Base-by-base conservation (phyloP, 225 moss, liverwort and hornwort genomes). In the Marchantia polymorpha region DNA sequence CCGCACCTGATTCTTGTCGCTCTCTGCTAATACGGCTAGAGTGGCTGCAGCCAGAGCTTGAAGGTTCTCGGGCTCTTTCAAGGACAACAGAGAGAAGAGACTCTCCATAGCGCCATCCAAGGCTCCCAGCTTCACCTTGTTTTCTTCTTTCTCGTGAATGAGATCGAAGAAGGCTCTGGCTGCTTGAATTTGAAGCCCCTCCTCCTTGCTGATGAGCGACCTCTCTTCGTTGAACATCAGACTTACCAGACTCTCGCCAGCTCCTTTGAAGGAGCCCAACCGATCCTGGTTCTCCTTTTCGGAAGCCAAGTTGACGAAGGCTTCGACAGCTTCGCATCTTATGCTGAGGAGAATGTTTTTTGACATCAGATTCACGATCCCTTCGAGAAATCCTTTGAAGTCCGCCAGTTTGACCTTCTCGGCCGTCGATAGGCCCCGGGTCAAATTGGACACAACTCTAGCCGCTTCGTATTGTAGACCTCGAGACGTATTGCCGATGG, bases 1-100 rank as follows among this genome's bases (percentile, higher is more conserved):
- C 0, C 52, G 52, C 13, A 53, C 73, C 52, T 23, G 8, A 73
- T 52, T 73, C 25, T 52, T 20, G 52, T 73, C 69, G 29, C 47
- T 47, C 47, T 69, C 69, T 12, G 69, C 69, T 19, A 69, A 47
- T 0, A 47, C 69, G 17, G 69, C 69, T 47, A 69, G 47, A 20
- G 69, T 69, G 20, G 69, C 69, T 46, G 69, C 69, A 69, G 69
- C 69, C 7, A 69, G 69, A 69, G 47, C 69, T 48, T 69, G 69
- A 17, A 69, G 27, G 46, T 26, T 26, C 29, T 69, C 69, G 46
- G 69, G 69, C 47, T 39, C 69, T 20, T 48, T 69, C 20, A 29
- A 48, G 16, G 69, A 69, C 17, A 69, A 47, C 19, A 69, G 69
- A 0, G 69, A 69, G 7, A 69, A 69, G 69, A 69, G 69, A 6